Base-by-base conservation (phyloP, 495 filamentous ascomycete genomes). In the Aspergillus sclerotioniger region DNA sequence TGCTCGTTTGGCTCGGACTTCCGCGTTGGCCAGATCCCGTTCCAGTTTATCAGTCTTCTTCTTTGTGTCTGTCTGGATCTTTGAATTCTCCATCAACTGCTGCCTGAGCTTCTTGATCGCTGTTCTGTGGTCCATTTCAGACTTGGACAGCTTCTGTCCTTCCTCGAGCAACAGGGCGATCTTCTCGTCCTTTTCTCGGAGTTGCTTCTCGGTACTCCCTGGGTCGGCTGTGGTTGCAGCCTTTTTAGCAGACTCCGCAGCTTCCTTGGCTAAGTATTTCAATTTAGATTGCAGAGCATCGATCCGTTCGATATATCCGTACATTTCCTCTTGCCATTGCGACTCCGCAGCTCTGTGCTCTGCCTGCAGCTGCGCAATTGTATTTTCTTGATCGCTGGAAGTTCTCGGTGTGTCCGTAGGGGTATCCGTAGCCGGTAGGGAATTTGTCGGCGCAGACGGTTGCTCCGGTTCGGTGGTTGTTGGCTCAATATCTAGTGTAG, bases 201-300 rank as follows among this genome's bases (percentile, higher is more conserved):
- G 72, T 63, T 89, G 90, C 67, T 86, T 90, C 53, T 96, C 90
- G 6, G 74, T 32, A 59, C 84, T 89, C 3, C 87, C 86, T 0
- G 83, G 67, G 8, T 84, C 76, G 2, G 88, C 84, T 16, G 79
- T 76, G 5, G 80, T 71, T 3, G 83, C 85, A 3, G 86, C 82
- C 51, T 79, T 82, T 59, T 83, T 82, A 6, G 92, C 87, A 0
- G 87, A 78, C 29, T 90, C 88, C 1, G 87, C 84, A 35, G 87
- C 86, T 60, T 92, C 87, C 53, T 85, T 87, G 3, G 92, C 86
- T 5, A 98, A 80, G 67, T 93, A 96, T 54, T 90, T 85, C 25
- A 98, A 78, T 66, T 97, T 97, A 7, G 90, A 84, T 68, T 96
- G 89, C 9, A 98, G 77, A 17, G 95, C 89, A 72, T 98, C 94